phyloP scores from a whole-genome alignment of 139 green algal genomes.

The Coelastrella sp. region DNA sequence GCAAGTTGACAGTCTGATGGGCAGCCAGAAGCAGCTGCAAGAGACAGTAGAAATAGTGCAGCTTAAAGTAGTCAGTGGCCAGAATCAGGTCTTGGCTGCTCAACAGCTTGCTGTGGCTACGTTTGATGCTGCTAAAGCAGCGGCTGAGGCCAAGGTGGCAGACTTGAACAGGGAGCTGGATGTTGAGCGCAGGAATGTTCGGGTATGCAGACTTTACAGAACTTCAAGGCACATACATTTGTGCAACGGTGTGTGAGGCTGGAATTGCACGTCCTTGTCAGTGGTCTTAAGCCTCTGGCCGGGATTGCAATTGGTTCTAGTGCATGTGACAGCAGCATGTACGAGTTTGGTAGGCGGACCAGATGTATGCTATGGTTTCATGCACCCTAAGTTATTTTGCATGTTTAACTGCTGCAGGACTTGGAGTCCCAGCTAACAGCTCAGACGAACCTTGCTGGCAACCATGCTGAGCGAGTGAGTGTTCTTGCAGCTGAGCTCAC shows the following conservation, averaged over 20 bases:
- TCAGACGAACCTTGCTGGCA: background rate
- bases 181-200: background rate
- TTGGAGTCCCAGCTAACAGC: constrained; percentile 2
- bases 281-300: too few relatives aligned
- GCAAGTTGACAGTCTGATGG: background rate
- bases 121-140: background rate
- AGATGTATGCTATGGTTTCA: background rate
- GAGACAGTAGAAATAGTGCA: background rate
- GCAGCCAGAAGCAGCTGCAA: background rate
- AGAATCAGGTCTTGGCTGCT: background rate
- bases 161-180: background rate
- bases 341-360: background rate
- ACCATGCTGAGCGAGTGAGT: background rate
- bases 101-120: background rate
- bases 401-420: constrained; percentile 40
- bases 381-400: too few relatives aligned
- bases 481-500: background rate
- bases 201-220: too few relatives aligned
- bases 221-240: too few relatives aligned
- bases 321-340: background rate
- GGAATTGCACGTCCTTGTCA: too few relatives aligned
- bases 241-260: too few relatives aligned
- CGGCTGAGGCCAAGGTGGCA: background rate
- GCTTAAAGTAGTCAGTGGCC: background rate
- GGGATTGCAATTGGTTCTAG: too few relatives aligned